Conservation (phyloP, 2,329 filamentous ascomycete species). For the Sphaceloma murrayae region DNA sequence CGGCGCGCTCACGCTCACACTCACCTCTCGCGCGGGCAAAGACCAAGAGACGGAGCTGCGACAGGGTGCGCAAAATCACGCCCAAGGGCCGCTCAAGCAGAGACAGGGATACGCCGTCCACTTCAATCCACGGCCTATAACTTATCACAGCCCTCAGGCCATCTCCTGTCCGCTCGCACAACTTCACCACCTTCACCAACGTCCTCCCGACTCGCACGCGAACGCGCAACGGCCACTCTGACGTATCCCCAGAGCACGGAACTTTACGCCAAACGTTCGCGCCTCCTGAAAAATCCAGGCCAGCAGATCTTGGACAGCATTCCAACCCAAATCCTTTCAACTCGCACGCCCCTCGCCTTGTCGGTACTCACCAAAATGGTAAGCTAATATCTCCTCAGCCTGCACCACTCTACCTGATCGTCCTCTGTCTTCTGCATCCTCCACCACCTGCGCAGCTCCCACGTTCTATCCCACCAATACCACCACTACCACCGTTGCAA, state of each 20-base stretch:
- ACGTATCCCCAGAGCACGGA: neutral
- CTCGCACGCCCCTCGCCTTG: conserved; percentile 2
- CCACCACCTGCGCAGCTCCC: too few relatives aligned
- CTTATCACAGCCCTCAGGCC: neutral
- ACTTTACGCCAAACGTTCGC: conserved; percentile 18
- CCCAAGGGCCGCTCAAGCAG: neutral
- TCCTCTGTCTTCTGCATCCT: conserved; percentile 1
- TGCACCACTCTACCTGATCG: conserved; percentile 9
- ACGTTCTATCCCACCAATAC: neutral
- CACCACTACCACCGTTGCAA: neutral
- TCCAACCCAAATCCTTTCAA: conserved; percentile 8
- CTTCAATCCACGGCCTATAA: neutral
- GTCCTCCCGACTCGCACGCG: neutral
- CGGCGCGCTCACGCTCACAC: neutral
- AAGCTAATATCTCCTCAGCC: conserved; percentile 12
- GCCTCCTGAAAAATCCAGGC: conserved; percentile 16
- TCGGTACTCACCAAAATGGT: conserved; percentile 13
- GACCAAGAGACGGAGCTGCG: neutral
- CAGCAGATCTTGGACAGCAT: conserved; percentile 4
- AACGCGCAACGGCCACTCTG: neutral
- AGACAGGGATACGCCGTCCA: conserved; percentile 10
- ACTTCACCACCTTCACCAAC: neutral
- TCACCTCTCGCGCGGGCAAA: neutral
- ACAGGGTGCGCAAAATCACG: neutral
- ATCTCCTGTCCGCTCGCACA: neutral